Evolutionary conservation across 257 asterid genomes (phyloP), one percentile per base, ranked within the genome.

Genomic region (Nicotiana paniculata): DNA sequence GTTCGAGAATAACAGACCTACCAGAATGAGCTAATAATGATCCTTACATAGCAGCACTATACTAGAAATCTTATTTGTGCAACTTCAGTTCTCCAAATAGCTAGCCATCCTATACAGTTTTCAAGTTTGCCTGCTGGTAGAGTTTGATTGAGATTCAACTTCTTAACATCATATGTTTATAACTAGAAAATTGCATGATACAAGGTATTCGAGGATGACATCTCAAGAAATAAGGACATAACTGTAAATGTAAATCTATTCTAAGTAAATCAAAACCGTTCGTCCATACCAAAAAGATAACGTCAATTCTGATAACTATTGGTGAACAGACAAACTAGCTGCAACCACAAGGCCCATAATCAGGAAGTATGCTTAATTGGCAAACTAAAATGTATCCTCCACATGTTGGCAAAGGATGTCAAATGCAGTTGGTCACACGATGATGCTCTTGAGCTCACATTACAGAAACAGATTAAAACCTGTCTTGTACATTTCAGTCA

Each of bases 401-500:
- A 24, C 70, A 78, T 51, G 46, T 75, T 51, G 69, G 70, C 82
- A 35, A 78, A 77, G 83, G 86, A 85, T 33, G 88, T 81, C 82
- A n/a, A 85, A 66, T 67, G 89, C 87, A 84, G 81, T 57, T 24
- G 58, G 55, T 61, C 72, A 58, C 92, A 87, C 86, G 87, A 87
- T 35, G 85, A 87, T 83, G 89, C 87, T 81, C 88, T 81, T 57
- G 74, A 86, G 87, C 87, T 84, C 80, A 75, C 85, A 85, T 81
- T 88, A 88, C 85, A 89, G 85, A 89, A 88, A 85, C 90, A 85
- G 86, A 75, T 75, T 46, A 79, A 86, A 84, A 77, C 84, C 87
- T 76, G 58, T 81, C 84, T 82, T 80, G 84, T 91, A 86, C 87
- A 83, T 86, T 88, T 90, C 86, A 81, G 88, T 82, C 90, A 64